Percentiles rank a stretch among this genome's conserved stretches.
Evolutionary conservation across 2,329 filamentous ascomycete genomes (phyloP).

Genomic region (Hymenoscyphus scutula): DNA sequence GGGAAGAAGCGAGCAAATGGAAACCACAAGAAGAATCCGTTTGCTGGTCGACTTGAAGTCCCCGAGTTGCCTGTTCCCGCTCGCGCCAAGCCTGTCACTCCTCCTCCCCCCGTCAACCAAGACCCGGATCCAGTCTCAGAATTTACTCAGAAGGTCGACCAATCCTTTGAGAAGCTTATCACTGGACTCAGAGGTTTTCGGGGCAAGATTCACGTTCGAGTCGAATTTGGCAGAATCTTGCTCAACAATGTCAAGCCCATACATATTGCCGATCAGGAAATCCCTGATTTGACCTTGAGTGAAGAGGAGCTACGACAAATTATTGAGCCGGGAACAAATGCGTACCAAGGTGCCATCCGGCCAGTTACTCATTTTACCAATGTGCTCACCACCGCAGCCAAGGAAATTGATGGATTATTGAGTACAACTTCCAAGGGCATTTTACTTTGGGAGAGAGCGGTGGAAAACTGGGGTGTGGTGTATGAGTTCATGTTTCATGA

Average conservation of each 20-base stretch:
- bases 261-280: constrained; percentile 16
- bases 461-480: constrained; percentile 21
- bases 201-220: constrained; percentile 27
- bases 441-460: constrained; percentile 26
- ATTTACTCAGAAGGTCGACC: constrained; percentile 23
- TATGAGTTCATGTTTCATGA: constrained; percentile 33
- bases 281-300: neutral
- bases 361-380: constrained; percentile 27
- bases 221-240: constrained; percentile 34
- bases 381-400: constrained; percentile 27
- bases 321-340: neutral
- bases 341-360: neutral
- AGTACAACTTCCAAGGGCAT: constrained; percentile 25
- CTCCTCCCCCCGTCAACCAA: neutral
- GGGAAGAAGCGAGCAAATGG: constrained; percentile 7
- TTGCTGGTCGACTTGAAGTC: constrained; percentile 8
- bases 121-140: constrained; percentile 21
- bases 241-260: constrained; percentile 17
- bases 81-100: neutral
- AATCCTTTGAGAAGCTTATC: constrained; percentile 25
- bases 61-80: neutral
- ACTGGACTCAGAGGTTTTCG: constrained; percentile 25
- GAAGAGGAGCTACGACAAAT: neutral
- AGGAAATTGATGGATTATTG: constrained; percentile 28
- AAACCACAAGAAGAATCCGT: constrained; percentile 1